Conservation (phyloP, 176 grass and related monocot genomes). For the Oryza brachyantha region DNA sequence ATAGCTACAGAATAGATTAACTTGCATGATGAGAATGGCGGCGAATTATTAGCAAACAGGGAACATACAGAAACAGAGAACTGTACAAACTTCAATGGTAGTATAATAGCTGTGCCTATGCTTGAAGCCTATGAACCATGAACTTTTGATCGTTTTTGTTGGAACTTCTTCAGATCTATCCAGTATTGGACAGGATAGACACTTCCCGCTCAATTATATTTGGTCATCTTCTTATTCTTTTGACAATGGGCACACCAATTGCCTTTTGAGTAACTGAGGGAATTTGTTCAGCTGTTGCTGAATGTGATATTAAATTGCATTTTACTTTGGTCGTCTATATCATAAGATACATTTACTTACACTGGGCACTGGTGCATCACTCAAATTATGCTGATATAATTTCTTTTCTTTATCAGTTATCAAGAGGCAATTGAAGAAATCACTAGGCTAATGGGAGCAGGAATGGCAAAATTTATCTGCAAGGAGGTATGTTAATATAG, state of each 20-base stretch:
- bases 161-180: not conserved
- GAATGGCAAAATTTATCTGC: slow-evolving; percentile 97
- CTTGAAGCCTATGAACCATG: not conserved
- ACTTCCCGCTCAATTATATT: not conserved
- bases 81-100: not conserved
- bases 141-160: not conserved
- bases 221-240: not conserved
- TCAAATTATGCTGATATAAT: slow-evolving; percentile 17
- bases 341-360: not conserved
- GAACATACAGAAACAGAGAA: not conserved
- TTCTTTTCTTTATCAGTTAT: slow-evolving; percentile 48
- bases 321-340: not conserved
- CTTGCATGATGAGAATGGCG: not conserved
- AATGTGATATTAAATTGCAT: not conserved
- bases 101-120: not conserved
- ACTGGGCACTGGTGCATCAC: not conserved
- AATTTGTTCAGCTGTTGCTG: not conserved
- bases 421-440: slow-evolving; percentile 93
- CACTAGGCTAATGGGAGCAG: slow-evolving; percentile 83
- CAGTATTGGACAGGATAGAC: not conserved
- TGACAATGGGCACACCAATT: not conserved
- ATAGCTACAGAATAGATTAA: not conserved
- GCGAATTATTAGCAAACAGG: not conserved
- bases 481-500: slow-evolving; percentile 65
- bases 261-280: not conserved